Conservation (phyloP, 768 basidiomycete genomes). For the Termitomyces sp. region DNA sequence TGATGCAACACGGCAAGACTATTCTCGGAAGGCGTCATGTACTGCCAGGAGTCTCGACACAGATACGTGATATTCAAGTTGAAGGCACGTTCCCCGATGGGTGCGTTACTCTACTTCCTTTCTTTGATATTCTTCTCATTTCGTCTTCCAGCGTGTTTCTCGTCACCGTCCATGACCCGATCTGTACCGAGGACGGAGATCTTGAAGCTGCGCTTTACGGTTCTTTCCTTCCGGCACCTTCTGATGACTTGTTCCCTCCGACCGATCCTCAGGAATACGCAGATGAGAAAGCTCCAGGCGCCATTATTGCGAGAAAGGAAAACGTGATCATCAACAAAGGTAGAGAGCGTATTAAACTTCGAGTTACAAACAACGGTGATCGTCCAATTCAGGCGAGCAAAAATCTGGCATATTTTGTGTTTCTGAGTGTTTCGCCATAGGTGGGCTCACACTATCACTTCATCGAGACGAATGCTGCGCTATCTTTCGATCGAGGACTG, state of each 20-base stretch:
- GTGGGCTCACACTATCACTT: constrained; percentile 96
- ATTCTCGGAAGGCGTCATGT: constrained; percentile 89
- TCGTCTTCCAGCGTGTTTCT: constrained; percentile 67
- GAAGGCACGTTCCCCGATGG: constrained; percentile 91
- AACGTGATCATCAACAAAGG: constrained; percentile 76
- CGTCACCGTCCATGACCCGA: constrained; percentile 96
- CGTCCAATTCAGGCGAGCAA: constrained; percentile 82
- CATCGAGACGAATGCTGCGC: constrained; percentile 78
- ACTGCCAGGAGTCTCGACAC: constrained; percentile 69
- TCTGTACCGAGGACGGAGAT: constrained; percentile 80
- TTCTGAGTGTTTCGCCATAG: constrained; percentile 31
- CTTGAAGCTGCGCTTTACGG: constrained; percentile 87
- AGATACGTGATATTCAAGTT: constrained; percentile 87
- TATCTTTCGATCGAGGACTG: constrained; percentile 78
- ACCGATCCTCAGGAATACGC: constrained; percentile 46
- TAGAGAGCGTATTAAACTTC: constrained; percentile 62
- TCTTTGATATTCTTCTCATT: constrained; percentile 8
- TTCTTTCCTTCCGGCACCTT: constrained; percentile 85
- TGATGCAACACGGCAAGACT: constrained; percentile 93
- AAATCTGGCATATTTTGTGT: constrained; percentile 5
- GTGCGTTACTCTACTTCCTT: constrained; percentile 34
- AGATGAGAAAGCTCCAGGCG: constrained; percentile 64
- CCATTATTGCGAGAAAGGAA: constrained; percentile 63
- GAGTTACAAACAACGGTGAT: constrained; percentile 89
- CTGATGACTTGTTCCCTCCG: constrained; percentile 60